Percentiles rank a stretch among this genome's conserved stretches.
phyloP scores from a whole-genome alignment of 2,329 filamentous ascomycete species.

The Pseudocercospora cruenta region DNA sequence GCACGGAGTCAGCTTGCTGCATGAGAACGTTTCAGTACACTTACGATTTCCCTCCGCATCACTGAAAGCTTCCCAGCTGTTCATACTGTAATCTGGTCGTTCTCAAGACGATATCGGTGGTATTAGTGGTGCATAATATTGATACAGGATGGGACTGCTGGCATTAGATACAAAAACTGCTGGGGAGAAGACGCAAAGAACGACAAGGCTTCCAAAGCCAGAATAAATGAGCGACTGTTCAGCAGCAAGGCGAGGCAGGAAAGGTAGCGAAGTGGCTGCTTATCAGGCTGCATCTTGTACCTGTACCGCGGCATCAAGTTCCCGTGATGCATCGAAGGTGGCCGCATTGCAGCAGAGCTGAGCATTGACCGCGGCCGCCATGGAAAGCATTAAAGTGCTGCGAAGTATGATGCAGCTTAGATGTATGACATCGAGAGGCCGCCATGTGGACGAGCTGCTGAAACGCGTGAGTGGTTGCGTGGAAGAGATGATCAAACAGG shows the following conservation, averaged over 20 bases:
- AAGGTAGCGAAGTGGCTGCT: constrained; percentile 1
- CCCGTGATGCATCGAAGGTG: not conserved
- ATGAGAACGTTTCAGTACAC: not conserved
- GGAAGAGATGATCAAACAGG: not conserved
- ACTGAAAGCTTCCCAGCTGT: not conserved
- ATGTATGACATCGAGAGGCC: constrained; percentile 5
- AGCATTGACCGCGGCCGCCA: not conserved
- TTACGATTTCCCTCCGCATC: not conserved
- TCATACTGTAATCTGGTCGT: not conserved
- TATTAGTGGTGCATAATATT: not conserved
- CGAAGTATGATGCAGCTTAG: not conserved
- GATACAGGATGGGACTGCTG: not conserved
- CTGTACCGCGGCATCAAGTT: not conserved
- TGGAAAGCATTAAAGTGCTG: not conserved
- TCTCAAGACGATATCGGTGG: not conserved
- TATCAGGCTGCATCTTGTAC: constrained; percentile 1
- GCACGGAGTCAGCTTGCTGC: not conserved
- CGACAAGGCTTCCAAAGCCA: not conserved
- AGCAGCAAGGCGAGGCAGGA: not conserved
- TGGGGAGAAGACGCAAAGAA: not conserved
- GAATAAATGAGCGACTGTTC: not conserved
- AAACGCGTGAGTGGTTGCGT: not conserved
- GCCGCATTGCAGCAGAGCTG: not conserved
- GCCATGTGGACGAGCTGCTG: not conserved
- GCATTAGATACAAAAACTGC: not conserved